Evolutionary conservation across 768 basidiomycete species (phyloP), one percentile per base, ranked within the genome.

Genomic region (Auriculariales sp.): DNA sequence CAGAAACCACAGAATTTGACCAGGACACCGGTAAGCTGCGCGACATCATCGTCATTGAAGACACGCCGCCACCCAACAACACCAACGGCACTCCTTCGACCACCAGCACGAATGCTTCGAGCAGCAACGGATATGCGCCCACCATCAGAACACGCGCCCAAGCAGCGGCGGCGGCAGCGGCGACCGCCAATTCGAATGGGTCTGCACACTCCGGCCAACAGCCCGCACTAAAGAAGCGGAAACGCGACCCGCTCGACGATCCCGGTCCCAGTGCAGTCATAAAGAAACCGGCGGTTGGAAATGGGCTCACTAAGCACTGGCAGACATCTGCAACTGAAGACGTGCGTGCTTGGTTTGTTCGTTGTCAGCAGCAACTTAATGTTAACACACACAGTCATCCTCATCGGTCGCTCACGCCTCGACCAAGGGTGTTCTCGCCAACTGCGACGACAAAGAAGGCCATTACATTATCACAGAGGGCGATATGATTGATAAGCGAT

Each of bases 381-480:
- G 56, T 55, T 55, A 59, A 52, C 62, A 57, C 57, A 59, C 54
- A 59, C 56, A 55, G 55, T 55, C 52, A 22, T 19, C 39, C 6
- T 47, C 56, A 47, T 51, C 55, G 56, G 58, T 54, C 60, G 51
- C 55, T 49, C 61, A 58, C 53, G 64, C 82, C 79, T 70, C 77
- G 55, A 74, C 80, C 55, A 86, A 82, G 61, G 76, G 70, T 15
- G 67, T 76, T 53, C 71, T 78, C 46, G 69, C 86, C n/a, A n/a
- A n/a, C 49, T 95, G 90, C 68, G 92, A 95, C 64, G 95, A 99
- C 71, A 87, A 94, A 67, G 95, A 99, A 62, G 95, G 95, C 12
- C 95, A 99, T 69, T 99, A 93, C 66, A 93, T 98, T 60, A 87
- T 98, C 62, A 79, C 82, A 52, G 79, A 84, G 47, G 88, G 90